Conservation (phyloP, 331 rosid genomes). For the Malus hybrid region DNA sequence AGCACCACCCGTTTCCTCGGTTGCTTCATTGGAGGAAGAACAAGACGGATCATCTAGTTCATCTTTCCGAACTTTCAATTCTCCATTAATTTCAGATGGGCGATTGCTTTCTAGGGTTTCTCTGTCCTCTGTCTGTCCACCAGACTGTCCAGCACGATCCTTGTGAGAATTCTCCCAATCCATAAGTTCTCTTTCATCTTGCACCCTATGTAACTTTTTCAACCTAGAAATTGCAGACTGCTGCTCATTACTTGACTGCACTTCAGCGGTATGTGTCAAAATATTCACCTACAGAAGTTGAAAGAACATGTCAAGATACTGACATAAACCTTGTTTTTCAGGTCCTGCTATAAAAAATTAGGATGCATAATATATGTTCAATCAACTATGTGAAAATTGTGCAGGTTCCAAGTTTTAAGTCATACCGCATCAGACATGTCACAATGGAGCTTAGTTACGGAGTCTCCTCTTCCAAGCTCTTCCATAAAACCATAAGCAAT, state of each 20-base stretch:
- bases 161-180: constrained; percentile 9
- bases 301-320: not conserved
- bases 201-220: constrained; percentile 53
- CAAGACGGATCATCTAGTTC: constrained; percentile 13
- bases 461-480: constrained; percentile 86
- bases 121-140: constrained; percentile 5
- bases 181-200: constrained; percentile 43
- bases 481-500: constrained; percentile 60
- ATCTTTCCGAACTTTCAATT: not conserved
- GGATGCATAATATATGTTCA: not conserved
- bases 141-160: constrained; percentile 7
- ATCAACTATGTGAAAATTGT: not conserved
- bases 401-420: not conserved
- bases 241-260: constrained; percentile 34
- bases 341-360: not conserved
- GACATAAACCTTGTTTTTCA: not conserved
- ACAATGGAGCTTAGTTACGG: constrained; percentile 80
- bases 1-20: constrained; percentile 42
- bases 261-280: constrained; percentile 65
- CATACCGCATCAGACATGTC: constrained; percentile 22
- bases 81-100: not conserved
- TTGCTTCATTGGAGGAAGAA: constrained; percentile 8
- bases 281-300: constrained; percentile 59
- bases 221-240: constrained; percentile 34
- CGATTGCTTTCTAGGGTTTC: not conserved